Conservation (phyloP, 352 stramenopile genomes). For the Nothophytophthora sp. region DNA sequence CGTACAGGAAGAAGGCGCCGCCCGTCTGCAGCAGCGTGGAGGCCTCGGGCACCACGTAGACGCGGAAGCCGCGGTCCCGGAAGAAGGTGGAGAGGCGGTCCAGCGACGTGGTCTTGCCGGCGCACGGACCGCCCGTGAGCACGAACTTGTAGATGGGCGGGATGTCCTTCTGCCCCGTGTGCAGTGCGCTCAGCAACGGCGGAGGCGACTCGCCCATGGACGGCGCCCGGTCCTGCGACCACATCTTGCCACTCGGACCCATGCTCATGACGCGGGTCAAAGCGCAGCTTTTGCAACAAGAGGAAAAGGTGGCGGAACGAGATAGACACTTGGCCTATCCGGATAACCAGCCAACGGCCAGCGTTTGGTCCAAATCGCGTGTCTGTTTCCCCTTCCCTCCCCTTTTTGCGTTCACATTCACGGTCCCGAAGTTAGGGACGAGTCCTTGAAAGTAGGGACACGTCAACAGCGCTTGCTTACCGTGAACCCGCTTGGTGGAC, state of each 20-base stretch:
- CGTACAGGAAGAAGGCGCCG: conserved; percentile 87
- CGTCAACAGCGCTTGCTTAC: too few relatives aligned
- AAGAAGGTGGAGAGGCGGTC: conserved; percentile 92
- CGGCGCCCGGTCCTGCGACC: conserved; percentile 54
- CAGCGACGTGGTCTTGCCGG: conserved; percentile 95
- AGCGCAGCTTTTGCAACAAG: conserved; percentile 2
- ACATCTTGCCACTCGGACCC: conserved; percentile 44
- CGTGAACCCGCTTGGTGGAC: too few relatives aligned
- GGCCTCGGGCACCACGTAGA: conserved; percentile 95
- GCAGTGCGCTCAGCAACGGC: conserved; percentile 68
- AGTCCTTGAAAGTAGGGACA: too few relatives aligned
- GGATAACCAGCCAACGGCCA: too few relatives aligned
- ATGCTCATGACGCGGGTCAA: conserved; percentile 22
- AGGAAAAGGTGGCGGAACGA: conserved; percentile 12
- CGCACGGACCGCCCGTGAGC: conserved; percentile 94
- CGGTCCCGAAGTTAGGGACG: too few relatives aligned
- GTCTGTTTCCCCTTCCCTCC: too few relatives aligned
- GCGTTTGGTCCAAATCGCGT: too few relatives aligned
- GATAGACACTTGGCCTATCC: conserved; percentile 5
- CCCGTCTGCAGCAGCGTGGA: conserved; percentile 95
- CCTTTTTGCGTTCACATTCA: too few relatives aligned
- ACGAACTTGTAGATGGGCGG: conserved; percentile 93
- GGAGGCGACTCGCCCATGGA: conserved; percentile 38
- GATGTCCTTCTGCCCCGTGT: conserved; percentile 66
- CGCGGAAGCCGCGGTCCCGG: conserved; percentile 92